Evolutionary conservation across 2,329 filamentous ascomycete species (phyloP).

Genomic region (Ophiostoma piceae): DNA sequence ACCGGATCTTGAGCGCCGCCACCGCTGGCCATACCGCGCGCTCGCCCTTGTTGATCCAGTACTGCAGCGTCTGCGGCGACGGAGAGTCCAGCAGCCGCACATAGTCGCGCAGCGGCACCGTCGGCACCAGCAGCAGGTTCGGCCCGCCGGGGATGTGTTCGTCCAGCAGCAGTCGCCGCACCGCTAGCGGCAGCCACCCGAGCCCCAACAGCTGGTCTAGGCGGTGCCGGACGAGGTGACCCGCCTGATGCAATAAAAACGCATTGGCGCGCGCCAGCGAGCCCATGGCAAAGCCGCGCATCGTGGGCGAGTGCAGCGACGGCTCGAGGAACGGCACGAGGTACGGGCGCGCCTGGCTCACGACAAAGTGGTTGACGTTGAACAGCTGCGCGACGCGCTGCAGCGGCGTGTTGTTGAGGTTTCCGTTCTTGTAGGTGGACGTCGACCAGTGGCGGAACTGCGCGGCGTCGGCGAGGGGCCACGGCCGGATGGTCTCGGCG

Average conservation of each 20-base stretch:
- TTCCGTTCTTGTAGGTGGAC: constrained; percentile 44
- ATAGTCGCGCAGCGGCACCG: constrained; percentile 69
- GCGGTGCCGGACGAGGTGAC: constrained; percentile 58
- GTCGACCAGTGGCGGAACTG: constrained; percentile 63
- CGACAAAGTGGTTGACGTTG: constrained; percentile 92
- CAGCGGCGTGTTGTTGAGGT: constrained; percentile 59
- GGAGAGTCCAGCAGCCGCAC: constrained; percentile 76
- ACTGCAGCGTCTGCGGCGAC: constrained; percentile 66
- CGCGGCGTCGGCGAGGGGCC: constrained; percentile 58
- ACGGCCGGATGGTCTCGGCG: constrained; percentile 60
- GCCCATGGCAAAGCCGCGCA: constrained; percentile 40
- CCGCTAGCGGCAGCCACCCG: constrained; percentile 61
- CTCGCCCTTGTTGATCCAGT: constrained; percentile 83
- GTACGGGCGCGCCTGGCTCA: constrained; percentile 87
- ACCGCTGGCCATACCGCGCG: constrained; percentile 87
- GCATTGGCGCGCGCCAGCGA: constrained; percentile 51
- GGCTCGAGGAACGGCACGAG: constrained; percentile 78
- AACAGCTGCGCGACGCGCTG: constrained; percentile 74
- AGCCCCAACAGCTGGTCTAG: constrained; percentile 74
- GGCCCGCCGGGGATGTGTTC: constrained; percentile 65
- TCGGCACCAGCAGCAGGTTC: constrained; percentile 70
- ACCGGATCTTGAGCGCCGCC: constrained; percentile 72
- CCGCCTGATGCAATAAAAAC: constrained; percentile 20
- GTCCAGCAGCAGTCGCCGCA: constrained; percentile 74
- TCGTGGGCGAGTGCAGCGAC: constrained; percentile 70